phyloP scores from a whole-genome alignment of 768 basidiomycete genomes.

The Boletus fagicola region DNA sequence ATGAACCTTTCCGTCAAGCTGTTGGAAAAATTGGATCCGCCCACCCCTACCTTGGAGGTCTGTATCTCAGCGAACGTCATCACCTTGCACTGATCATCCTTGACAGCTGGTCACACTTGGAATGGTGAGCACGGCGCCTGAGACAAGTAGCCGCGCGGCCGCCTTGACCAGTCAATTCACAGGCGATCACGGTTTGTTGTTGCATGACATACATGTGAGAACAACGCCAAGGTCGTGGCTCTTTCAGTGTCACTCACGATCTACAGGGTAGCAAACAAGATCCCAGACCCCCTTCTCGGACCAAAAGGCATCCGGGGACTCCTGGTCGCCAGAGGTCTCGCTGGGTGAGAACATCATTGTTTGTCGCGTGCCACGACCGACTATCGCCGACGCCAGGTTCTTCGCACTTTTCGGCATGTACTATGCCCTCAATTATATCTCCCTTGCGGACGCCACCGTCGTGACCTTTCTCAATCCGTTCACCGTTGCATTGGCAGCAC shows the following conservation, averaged over 20 bases:
- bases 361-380: background rate
- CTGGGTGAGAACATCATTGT: constrained; percentile 47
- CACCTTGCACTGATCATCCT: background rate
- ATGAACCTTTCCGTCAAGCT: background rate
- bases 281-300: constrained; percentile 53
- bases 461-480: background rate
- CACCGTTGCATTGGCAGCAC: background rate
- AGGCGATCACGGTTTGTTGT: background rate
- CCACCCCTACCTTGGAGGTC: background rate
- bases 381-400: constrained; percentile 45
- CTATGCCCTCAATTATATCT: background rate
- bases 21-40: background rate
- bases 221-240: background rate
- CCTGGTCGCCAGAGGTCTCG: constrained; percentile 55
- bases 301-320: constrained; percentile 61
- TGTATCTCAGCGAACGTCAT: background rate
- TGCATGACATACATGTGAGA: background rate
- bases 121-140: background rate
- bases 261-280: constrained; percentile 34
- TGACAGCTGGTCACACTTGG: background rate
- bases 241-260: background rate
- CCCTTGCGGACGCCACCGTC: background rate
- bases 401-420: constrained; percentile 28
- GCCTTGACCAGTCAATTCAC: background rate
- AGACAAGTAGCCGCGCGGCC: background rate